Evolutionary conservation across 164 flowering plant species (phyloP).

Genomic region (Vitis rupestris): DNA sequence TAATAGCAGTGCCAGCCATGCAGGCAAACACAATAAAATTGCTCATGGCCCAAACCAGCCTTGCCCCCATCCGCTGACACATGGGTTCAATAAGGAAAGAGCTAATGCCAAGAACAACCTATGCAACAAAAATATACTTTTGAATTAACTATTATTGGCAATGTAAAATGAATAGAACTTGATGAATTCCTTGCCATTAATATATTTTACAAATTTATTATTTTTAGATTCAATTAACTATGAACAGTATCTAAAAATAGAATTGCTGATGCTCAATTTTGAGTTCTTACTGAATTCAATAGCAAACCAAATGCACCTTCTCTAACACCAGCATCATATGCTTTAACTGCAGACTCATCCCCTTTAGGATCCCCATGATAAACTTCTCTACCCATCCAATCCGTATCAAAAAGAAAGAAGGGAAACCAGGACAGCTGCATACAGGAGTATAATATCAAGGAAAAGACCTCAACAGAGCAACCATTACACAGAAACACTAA

Average conservation of each 20-base stretch:
- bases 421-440: constrained; percentile 98
- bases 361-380: constrained; percentile 95
- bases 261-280: constrained; percentile 20
- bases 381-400: constrained; percentile 99
- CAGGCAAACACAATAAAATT: constrained; percentile 85
- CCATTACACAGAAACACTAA: background rate
- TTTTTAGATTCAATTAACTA: background rate
- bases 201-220: background rate
- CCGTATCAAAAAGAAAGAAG: constrained; percentile 95
- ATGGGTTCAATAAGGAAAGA: constrained; percentile 91
- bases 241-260: background rate
- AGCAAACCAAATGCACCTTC: constrained; percentile 99
- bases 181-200: background rate
- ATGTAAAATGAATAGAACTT: background rate
- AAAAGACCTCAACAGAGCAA: constrained; percentile 6
- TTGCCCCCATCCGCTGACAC: constrained; percentile 80
- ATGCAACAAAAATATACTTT: constrained; percentile 3
- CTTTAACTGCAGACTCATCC: constrained; percentile 35
- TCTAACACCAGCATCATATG: constrained; percentile 90
- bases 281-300: constrained; percentile 98
- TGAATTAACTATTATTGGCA: background rate
- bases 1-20: constrained; percentile 87
- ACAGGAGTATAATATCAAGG: constrained; percentile 5
- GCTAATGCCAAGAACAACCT: constrained; percentile 95
- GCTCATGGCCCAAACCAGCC: constrained; percentile 90